Base-by-base conservation (phyloP, 1,284 basidiomycete species). In the Papiliotrema laurentii region DNA sequence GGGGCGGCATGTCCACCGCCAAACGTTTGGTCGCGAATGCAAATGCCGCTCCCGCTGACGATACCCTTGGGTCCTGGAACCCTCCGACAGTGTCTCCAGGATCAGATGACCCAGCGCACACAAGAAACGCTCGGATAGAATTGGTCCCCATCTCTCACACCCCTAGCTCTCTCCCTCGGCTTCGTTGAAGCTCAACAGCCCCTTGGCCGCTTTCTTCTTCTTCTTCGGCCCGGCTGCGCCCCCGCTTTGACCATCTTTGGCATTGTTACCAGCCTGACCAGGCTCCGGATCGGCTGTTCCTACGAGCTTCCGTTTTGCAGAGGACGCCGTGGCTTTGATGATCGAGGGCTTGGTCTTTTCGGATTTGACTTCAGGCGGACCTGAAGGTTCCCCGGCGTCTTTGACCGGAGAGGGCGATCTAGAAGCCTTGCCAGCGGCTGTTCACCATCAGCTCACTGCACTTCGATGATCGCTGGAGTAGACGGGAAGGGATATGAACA, bases 131-230 rank as follows among this genome's bases (percentile, higher is more conserved):
- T n/a, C n/a, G n/a, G n/a, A n/a, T n/a, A n/a, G n/a, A n/a, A n/a
- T n/a, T n/a, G n/a, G n/a, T n/a, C n/a, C n/a, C n/a, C n/a, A n/a
- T n/a, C n/a, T n/a, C n/a, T n/a, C n/a, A n/a, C n/a, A n/a, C n/a
- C n/a, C n/a, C n/a, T n/a, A 31, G 19, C 19, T 21, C 37, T 60
- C 58, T 19, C 65, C 66, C 31, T 72, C 68, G 14, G 57, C 66
- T 50, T 71, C 66, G 40, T 68, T 52, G 43, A 72, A 72, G 55
- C 67, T 69, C 49, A 72, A 55, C 56, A 72, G 51, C 2, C 59
- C 63, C 56, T 69, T 71, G 7, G 47, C 56, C 6, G 56, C 58
- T 57, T 69, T 68, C 51, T 65, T 66, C 56, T 68, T 70, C 57
- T 71, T 69, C 53, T 68, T 66, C 50, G 49, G 37, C 47, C 42